phyloP scores from a whole-genome alignment of 1,139 yeast genomes.

The Hyphopichia burtonii region DNA sequence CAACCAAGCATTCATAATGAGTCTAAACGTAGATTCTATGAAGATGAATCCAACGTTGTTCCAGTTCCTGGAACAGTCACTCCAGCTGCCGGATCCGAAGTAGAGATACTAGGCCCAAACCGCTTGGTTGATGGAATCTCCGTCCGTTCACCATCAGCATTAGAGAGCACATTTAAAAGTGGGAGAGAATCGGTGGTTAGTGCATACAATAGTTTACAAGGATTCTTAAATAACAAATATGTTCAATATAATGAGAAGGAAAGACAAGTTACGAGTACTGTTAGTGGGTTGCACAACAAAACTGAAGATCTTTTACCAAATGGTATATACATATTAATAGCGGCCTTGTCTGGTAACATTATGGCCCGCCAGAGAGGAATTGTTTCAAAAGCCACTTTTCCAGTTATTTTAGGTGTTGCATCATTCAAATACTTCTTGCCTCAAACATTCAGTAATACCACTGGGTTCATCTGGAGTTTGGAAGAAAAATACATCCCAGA shows the following conservation, averaged over 20 bases:
- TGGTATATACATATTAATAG: slow-evolving; percentile 66
- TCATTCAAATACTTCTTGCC: slow-evolving; percentile 81
- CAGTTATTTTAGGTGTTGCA: slow-evolving; percentile 62
- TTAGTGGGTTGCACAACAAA: slow-evolving; percentile 67
- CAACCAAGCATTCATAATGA: slow-evolving; percentile 20
- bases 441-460: slow-evolving; percentile 66
- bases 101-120: slow-evolving; percentile 41
- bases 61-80: slow-evolving; percentile 56
- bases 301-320: slow-evolving; percentile 79
- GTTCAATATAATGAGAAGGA: slow-evolving; percentile 59
- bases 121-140: slow-evolving; percentile 56
- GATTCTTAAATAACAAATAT: slow-evolving; percentile 38
- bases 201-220: slow-evolving; percentile 14
- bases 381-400: slow-evolving; percentile 57
- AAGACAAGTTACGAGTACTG: slow-evolving; percentile 61
- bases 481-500: slow-evolving; percentile 67
- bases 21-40: slow-evolving; percentile 55
- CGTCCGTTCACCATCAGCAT: slow-evolving; percentile 49
- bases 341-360: slow-evolving; percentile 79
- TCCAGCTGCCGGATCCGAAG: slow-evolving; percentile 51
- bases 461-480: slow-evolving; percentile 58
- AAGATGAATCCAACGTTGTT: slow-evolving; percentile 49
- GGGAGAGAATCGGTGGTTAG: slow-evolving; percentile 38
- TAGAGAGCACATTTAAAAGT: slow-evolving; percentile 49
- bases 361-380: slow-evolving; percentile 71